These are phyloP conservation scores for Verticillium zaregamsianum DNA, from an alignment of 2,329 filamentous ascomycete genomes.

Conservation along the genomic window DNA sequence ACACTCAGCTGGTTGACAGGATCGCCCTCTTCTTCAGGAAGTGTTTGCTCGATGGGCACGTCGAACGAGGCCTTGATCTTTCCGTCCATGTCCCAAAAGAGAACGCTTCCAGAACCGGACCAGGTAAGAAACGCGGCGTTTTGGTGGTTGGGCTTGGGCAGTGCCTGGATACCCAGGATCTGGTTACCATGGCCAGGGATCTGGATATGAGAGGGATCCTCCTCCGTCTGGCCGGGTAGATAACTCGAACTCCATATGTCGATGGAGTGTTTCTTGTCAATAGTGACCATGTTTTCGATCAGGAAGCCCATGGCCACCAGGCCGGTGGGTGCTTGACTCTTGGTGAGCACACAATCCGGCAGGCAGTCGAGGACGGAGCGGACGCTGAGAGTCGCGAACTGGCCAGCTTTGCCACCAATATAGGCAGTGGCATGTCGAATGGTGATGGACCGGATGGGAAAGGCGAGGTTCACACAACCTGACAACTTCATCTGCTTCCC, in stretches of 20 bases:
- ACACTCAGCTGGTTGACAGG: conserved; percentile 55
- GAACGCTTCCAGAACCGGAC: conserved; percentile 74
- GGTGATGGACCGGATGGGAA: conserved; percentile 64
- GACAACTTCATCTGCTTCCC: conserved; percentile 67
- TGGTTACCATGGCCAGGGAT: conserved; percentile 61
- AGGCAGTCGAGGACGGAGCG: conserved; percentile 40
- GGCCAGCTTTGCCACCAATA: conserved; percentile 64
- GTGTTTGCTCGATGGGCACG: conserved; percentile 64
- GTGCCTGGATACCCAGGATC: conserved; percentile 67
- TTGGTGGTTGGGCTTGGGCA: conserved; percentile 56
- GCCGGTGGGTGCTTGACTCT: conserved; percentile 33
- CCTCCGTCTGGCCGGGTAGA: conserved; percentile 32
- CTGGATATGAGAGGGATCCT: conserved; percentile 42
- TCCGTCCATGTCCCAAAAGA: conserved; percentile 79
- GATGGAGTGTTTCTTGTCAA: conserved; percentile 73
- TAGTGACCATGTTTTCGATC: conserved; percentile 62
- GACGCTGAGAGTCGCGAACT: conserved; percentile 50
- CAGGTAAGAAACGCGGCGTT: conserved; percentile 82
- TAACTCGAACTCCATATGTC: conserved; percentile 56
- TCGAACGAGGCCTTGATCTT: conserved; percentile 59
- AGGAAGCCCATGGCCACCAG: conserved; percentile 68
- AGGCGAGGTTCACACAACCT: conserved; percentile 62
- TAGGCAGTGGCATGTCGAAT: conserved; percentile 57
- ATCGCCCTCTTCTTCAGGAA: conserved; percentile 46
- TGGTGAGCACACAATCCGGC: conserved; percentile 32